Conservation (phyloP, 2,329 filamentous ascomycete species). For the Fusarium pseudograminearum region DNA sequence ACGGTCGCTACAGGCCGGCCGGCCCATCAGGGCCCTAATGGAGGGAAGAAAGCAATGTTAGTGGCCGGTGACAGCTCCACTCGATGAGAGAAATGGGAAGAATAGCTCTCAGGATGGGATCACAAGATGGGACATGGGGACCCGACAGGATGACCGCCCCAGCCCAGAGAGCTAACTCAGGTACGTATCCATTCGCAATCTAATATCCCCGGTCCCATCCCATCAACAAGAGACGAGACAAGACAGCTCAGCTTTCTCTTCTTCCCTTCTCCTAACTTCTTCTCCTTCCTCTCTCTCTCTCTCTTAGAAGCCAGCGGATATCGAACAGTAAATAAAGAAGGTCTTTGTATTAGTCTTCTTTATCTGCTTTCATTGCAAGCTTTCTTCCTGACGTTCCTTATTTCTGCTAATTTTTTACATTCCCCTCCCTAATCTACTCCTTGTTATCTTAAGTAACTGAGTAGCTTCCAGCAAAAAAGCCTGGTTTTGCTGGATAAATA, state of each 20-base stretch:
- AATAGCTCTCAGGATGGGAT: constrained; percentile 40
- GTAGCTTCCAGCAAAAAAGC: constrained; percentile 27
- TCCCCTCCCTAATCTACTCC: constrained; percentile 4
- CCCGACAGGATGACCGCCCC: background rate
- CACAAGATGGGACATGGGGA: constrained; percentile 25
- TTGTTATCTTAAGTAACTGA: constrained; percentile 1
- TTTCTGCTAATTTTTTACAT: constrained; percentile 2
- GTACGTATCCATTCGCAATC: constrained; percentile 43
- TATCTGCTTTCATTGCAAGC: constrained; percentile 31
- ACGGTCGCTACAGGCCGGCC: constrained; percentile 37
- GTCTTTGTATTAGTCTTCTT: constrained; percentile 23
- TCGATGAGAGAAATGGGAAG: constrained; percentile 34
- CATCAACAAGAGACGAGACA: constrained; percentile 25
- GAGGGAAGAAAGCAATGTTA: constrained; percentile 15
- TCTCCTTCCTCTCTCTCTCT: constrained; percentile 22
- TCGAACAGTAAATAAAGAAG: constrained; percentile 28
- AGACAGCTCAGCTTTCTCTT: constrained; percentile 40
- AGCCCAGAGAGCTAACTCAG: constrained; percentile 6
- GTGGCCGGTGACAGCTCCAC: constrained; percentile 32
- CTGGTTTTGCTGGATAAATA: constrained; percentile 39
- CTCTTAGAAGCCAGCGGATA: constrained; percentile 32
- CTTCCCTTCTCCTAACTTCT: constrained; percentile 2
- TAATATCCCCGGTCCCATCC: constrained; percentile 39
- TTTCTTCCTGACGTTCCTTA: constrained; percentile 30
- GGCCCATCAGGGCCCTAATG: constrained; percentile 31